These are phyloP conservation scores for Roridomyces roridus DNA, from an alignment of 768 basidiomycete species.

Conservation along the genomic window DNA sequence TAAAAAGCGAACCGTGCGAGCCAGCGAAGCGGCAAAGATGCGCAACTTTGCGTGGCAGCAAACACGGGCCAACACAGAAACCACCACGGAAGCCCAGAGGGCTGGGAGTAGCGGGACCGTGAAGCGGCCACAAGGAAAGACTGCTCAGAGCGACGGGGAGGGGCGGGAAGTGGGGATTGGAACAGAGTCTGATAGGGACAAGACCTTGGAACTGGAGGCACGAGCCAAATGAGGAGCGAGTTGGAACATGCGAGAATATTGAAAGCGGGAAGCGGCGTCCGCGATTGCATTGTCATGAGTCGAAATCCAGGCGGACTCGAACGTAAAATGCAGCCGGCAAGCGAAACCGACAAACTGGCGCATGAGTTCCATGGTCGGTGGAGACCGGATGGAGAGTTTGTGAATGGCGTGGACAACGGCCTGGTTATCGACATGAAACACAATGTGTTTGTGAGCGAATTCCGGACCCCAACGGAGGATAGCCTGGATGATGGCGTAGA, in stretches of 20 bases:
- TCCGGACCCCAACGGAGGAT: conserved; percentile 32
- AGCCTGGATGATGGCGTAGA: conserved; percentile 35
- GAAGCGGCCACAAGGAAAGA: too few species aligned
- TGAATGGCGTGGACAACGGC: conserved; percentile 8
- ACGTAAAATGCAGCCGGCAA: conserved; percentile 9
- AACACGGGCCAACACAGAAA: too few species aligned
- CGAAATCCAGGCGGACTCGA: conserved; percentile 4
- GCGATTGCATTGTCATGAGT: conserved; percentile 10
- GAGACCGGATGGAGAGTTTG: too few species aligned
- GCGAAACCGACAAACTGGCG: not conserved
- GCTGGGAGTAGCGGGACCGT: too few species aligned
- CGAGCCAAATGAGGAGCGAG: not conserved
- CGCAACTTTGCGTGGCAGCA: too few species aligned
- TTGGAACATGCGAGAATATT: conserved; percentile 9
- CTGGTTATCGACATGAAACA: conserved; percentile 36
- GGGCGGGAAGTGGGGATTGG: not conserved
- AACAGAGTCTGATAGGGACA: not conserved
- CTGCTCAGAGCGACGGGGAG: too few species aligned
- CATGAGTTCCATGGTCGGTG: conserved; percentile 7
- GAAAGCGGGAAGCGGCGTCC: conserved; percentile 15
- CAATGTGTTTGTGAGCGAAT: conserved; percentile 28
- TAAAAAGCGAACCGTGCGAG: too few species aligned
- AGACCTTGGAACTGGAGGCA: not conserved
- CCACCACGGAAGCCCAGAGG: too few species aligned
- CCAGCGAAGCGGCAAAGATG: too few species aligned